Evolutionary conservation across 164 flowering plant genomes (phyloP), one percentile per base, ranked within the genome.

Genomic region (Pachysandra terminalis): DNA sequence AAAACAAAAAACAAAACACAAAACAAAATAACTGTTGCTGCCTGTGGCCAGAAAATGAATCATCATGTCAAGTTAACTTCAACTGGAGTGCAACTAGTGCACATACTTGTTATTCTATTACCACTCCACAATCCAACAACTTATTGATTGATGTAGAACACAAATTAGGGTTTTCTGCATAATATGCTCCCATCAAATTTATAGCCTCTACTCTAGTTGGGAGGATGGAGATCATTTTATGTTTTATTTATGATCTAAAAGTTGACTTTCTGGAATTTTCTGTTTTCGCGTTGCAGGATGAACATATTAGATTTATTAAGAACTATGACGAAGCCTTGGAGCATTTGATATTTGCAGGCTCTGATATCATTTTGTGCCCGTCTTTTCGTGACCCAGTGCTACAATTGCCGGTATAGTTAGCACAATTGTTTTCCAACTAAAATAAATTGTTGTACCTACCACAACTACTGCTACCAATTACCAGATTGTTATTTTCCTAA

Each of bases 341-440:
- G 22, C 97, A 86, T 70, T 68, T 89, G 66, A 59, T 88, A 41
- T 69, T 89, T 74, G 91, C 93, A 28, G 97, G 93, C 65, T 85
- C 87, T 35, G 97, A 89, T 72, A 83, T 89, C 68, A 80, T 91
- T 61, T 68, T 89, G 74, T 89, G 93, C 71, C 75, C 76, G 49
- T 82, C 91, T 58, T 81, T 83, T 74, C 81, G 84, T 68, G 90
- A 91, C 78, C 83, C 88, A 26, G 63, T 82, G 61, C 83, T 76
- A 59, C 93, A 86, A 76, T 76, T 85, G 27, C 96, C 90, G 54
- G 97, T 91, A 83, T 67, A 87, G 73, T 21, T 12, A 35, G 10
- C 26, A 69, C 1, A 26, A 17, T 22, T 19, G 24, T 23, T 40
- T 22, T 3, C 52, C 24, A 13, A 52, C 24, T 57, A 23, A 19